Percentiles rank a stretch among this genome's conserved stretches.
Evolutionary conservation across 2,329 filamentous ascomycete species (phyloP).

Genomic region (Penicillium griseofulvum): DNA sequence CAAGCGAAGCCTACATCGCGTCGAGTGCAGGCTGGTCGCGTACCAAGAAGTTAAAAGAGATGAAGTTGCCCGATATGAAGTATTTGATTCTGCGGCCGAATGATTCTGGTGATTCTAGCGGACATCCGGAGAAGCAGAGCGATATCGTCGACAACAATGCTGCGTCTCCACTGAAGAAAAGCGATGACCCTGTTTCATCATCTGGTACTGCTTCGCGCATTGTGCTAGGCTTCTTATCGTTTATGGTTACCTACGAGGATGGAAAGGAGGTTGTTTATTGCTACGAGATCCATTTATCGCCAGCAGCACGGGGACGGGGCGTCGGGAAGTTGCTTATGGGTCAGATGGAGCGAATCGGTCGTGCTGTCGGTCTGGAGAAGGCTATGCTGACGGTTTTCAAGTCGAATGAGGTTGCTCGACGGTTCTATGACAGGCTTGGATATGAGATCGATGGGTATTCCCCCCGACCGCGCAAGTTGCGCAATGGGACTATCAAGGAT

Average conservation of each 20-base stretch:
- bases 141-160: neutral
- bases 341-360: constrained; percentile 49
- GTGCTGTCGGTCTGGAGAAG: constrained; percentile 50
- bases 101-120: neutral
- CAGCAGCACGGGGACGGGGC: constrained; percentile 47
- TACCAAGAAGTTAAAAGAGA: constrained; percentile 54
- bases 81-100: constrained; percentile 50
- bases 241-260: constrained; percentile 59
- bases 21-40: constrained; percentile 57
- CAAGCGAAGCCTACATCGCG: constrained; percentile 51
- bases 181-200: neutral
- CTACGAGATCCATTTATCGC: constrained; percentile 60
- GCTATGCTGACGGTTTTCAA: constrained; percentile 61
- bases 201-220: neutral
- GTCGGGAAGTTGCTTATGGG: constrained; percentile 53
- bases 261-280: constrained; percentile 58
- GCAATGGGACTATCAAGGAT: constrained; percentile 51
- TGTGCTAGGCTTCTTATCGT: constrained; percentile 50
- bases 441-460: constrained; percentile 54
- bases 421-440: constrained; percentile 52
- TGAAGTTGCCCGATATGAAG: constrained; percentile 58
- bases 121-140: neutral
- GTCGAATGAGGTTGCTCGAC: constrained; percentile 48
- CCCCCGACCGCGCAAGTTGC: constrained; percentile 49
- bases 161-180: neutral